A percentile compares a stretch with the other conserved stretches of the same genome.
These are phyloP conservation scores for Macrolepiota fuliginosa DNA, from an alignment of 768 basidiomycete genomes.

Conservation along the genomic window DNA sequence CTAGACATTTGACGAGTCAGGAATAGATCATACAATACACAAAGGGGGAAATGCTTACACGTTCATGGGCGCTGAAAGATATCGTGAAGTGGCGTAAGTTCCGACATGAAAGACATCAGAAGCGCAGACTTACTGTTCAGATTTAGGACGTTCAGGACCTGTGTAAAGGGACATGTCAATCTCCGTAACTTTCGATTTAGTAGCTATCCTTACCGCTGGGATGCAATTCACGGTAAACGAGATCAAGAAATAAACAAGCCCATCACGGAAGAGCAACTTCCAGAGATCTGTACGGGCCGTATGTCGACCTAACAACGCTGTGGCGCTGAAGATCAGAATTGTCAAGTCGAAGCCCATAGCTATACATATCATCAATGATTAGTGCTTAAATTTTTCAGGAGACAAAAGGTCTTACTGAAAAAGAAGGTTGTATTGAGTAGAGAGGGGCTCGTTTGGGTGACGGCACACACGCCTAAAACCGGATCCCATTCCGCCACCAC, in stretches of 20 bases:
- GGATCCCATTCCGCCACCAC: slow-evolving; percentile 55
- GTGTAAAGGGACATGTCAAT: not conserved
- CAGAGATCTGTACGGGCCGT: slow-evolving; percentile 60
- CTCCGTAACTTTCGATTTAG: not conserved
- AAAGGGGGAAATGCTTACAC: slow-evolving; percentile 40
- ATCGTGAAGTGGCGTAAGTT: slow-evolving; percentile 12
- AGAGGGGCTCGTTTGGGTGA: slow-evolving; percentile 50
- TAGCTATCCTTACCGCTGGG: slow-evolving; percentile 52
- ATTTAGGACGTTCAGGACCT: slow-evolving; percentile 57
- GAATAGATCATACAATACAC: slow-evolving; percentile 6
- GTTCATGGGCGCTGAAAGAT: slow-evolving; percentile 52
- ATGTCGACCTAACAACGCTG: slow-evolving; percentile 50
- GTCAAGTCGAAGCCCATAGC: slow-evolving; percentile 71
- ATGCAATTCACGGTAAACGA: slow-evolving; percentile 65
- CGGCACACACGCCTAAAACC: slow-evolving; percentile 38
- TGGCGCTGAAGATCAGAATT: slow-evolving; percentile 53
- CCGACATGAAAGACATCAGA: not conserved
- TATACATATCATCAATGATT: slow-evolving; percentile 20
- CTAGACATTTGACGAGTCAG: slow-evolving; percentile 25
- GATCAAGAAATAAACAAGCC: slow-evolving; percentile 65
- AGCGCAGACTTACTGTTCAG: slow-evolving; percentile 48
- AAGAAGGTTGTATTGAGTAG: slow-evolving; percentile 67
- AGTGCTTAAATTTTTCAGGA: not conserved
- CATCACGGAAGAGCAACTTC: slow-evolving; percentile 70
- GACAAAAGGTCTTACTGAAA: slow-evolving; percentile 51